Evolutionary conservation across 2,329 filamentous ascomycete species (phyloP).

Genomic region (Clarireedia hainanense): DNA sequence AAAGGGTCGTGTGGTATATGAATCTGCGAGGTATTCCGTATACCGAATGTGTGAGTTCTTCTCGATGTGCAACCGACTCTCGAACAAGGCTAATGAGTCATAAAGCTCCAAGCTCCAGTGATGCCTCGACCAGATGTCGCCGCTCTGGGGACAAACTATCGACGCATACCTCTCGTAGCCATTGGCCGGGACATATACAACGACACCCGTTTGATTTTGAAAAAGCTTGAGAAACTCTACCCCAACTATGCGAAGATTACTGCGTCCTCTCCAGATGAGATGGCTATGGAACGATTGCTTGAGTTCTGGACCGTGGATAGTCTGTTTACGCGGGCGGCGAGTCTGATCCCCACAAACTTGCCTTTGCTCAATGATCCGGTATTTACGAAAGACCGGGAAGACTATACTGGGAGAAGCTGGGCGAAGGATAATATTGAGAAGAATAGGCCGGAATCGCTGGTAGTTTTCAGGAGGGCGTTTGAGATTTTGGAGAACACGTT

Average conservation of each 20-base stretch:
- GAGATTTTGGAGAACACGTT: conserved; percentile 53
- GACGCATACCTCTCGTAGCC: conserved; percentile 60
- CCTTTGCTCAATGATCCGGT: conserved; percentile 41
- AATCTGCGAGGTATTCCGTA: conserved; percentile 57
- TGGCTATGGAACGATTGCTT: conserved; percentile 43
- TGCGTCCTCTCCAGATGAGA: neutral
- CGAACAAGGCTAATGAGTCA: conserved; percentile 5
- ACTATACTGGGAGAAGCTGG: conserved; percentile 37
- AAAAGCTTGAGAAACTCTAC: conserved; percentile 52
- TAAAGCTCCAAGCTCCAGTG: conserved; percentile 47
- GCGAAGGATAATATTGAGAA: conserved; percentile 31
- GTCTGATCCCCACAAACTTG: neutral
- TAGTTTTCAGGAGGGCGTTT: conserved; percentile 46
- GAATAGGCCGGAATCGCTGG: conserved; percentile 47
- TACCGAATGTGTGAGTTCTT: conserved; percentile 53
- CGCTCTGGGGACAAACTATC: conserved; percentile 54
- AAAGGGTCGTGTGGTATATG: conserved; percentile 56
- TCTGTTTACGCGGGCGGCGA: neutral
- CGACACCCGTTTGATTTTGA: conserved; percentile 61
- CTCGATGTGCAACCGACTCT: neutral
- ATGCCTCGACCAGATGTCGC: conserved; percentile 59
- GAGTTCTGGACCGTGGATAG: conserved; percentile 46
- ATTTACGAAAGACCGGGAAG: conserved; percentile 51
- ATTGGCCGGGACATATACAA: conserved; percentile 62
- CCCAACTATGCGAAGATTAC: conserved; percentile 24